A percentile compares a stretch with the other conserved stretches of the same genome.
Evolutionary conservation across 116 monocot species (phyloP).

Genomic region (Iris pallida): DNA sequence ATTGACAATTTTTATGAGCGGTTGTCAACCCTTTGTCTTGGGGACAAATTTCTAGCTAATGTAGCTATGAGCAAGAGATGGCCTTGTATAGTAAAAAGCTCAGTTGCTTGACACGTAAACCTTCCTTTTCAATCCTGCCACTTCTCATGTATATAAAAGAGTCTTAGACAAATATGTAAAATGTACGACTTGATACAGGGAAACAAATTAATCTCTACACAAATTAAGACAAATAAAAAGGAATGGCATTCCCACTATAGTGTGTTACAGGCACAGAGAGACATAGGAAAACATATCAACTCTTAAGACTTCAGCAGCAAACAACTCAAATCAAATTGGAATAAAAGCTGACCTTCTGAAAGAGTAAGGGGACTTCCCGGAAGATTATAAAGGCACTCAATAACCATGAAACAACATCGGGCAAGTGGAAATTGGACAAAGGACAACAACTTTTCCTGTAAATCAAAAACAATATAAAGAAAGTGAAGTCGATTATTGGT

Average conservation of each 20-base stretch:
- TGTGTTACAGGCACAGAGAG: too few relatives aligned
- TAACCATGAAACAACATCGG: constrained; percentile 39
- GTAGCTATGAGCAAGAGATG: too few relatives aligned
- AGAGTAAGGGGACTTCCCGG: constrained; percentile 38
- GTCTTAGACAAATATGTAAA: too few relatives aligned
- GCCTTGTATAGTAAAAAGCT: too few relatives aligned
- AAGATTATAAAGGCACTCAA: constrained; percentile 40
- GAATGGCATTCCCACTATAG: background rate
- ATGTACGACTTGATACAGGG: background rate
- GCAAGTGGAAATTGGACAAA: constrained; percentile 33
- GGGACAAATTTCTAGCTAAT: too few relatives aligned
- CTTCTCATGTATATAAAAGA: too few relatives aligned
- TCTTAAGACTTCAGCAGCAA: background rate
- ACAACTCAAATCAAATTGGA: background rate
- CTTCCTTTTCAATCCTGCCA: too few relatives aligned
- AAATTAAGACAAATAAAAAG: constrained; percentile 1
- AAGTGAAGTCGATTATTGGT: background rate
- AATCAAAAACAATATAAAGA: constrained; percentile 3
- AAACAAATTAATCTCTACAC: background rate
- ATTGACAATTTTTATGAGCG: too few relatives aligned
- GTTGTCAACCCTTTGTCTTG: too few relatives aligned
- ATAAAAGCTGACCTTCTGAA: constrained; percentile 37
- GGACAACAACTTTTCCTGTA: constrained; percentile 39
- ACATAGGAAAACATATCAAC: too few relatives aligned
- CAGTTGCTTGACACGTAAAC: too few relatives aligned